phyloP scores from a whole-genome alignment of 2,329 filamentous ascomycete genomes.

The Knufia petricola region DNA sequence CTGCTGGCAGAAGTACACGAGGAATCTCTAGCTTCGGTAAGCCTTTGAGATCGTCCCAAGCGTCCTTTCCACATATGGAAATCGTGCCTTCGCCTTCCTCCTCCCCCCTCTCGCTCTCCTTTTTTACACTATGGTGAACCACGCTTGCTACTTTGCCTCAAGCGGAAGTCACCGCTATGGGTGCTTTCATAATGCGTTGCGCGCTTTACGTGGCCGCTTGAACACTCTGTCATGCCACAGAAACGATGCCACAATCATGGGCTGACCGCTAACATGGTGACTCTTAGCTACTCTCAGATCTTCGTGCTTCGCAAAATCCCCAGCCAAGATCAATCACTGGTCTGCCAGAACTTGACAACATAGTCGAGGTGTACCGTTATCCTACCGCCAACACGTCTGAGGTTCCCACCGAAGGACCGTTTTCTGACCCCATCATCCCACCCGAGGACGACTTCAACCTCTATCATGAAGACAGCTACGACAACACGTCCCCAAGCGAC shows the following conservation, averaged over 20 bases:
- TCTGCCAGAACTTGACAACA: constrained; percentile 39
- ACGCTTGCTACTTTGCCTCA: no score
- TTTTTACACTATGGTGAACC: no score
- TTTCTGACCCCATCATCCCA: constrained; percentile 9
- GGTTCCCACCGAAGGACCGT: neutral
- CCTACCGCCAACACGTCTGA: neutral
- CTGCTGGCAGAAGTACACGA: constrained; percentile 44
- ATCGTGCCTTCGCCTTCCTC: neutral
- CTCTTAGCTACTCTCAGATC: constrained; percentile 33
- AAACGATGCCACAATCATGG: no score
- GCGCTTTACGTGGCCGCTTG: neutral
- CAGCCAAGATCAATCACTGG: constrained; percentile 28
- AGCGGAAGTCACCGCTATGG: no score
- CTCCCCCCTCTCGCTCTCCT: neutral
- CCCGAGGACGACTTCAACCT: neutral
- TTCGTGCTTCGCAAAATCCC: constrained; percentile 25
- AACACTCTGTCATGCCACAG: neutral
- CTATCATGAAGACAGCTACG: constrained; percentile 1
- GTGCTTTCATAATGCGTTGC: no score
- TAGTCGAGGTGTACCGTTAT: constrained; percentile 31
- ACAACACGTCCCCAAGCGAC: neutral
- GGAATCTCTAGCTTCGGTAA: constrained; percentile 43
- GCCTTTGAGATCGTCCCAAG: neutral
- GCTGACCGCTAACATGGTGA: neutral
- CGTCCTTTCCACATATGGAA: constrained; percentile 6